Evolutionary conservation across 1,284 basidiomycete species (phyloP), one percentile per base, ranked within the genome.

Genomic region (Ganoderma meredithae): DNA sequence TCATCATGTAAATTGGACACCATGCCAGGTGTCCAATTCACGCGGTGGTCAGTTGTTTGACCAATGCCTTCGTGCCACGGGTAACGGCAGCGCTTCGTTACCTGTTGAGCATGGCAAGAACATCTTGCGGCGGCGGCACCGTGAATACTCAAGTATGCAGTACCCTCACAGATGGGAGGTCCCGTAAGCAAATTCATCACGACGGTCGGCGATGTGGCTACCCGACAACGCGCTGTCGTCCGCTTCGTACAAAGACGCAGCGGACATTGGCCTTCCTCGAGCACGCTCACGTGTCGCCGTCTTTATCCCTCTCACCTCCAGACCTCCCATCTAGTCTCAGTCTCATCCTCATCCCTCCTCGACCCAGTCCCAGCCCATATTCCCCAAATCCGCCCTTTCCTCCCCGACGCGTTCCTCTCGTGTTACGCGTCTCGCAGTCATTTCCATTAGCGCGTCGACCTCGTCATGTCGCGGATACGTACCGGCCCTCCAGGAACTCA

Each of bases 1-100:
- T 17, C 66, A 60, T 39, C 59, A 47, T 60, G 36, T 52, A 41
- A 43, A 67, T 70, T 70, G 60, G 52, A 62, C 69, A 69, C 61
- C 62, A 13, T 9, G 12, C 0, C 22, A 15, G 63, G 44, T 60
- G 65, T 65, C 41, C 65, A 69, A 67, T 64, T 63, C 44, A 61
- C 56, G 60, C 56, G 27, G 41, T 62, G 66, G 36, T 59, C 60
- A 36, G 60, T 67, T 67, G 65, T 67, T 70, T 47, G 60, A 9
- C 27, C 53, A 55, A 55, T 59, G 69, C 61, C 61, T 8, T 40
- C 27, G 59, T 60, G 59, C 59, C n/a, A n/a, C 41, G 8, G 22
- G 39, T 12, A 40, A 60, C 6, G 19, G 27, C 25, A 6, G 15
- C 27, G 19, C 44, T 17, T n/a, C 7, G 44, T 1, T 47, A 17